phyloP scores from a whole-genome alignment of 2,329 filamentous ascomycete genomes.

The Sclerotinia glacialis region DNA sequence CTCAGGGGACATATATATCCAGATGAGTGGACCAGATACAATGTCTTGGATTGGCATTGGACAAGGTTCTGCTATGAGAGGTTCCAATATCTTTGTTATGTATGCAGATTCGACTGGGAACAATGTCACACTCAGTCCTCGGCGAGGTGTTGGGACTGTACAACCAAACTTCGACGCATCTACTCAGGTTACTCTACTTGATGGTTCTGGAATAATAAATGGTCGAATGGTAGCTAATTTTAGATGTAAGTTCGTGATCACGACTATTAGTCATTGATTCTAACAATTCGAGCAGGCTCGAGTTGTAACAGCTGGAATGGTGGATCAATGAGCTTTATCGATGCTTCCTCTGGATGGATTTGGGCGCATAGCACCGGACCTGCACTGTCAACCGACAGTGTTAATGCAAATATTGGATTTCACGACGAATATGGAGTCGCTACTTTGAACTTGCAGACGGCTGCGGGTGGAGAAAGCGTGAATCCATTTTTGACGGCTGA shows the following conservation, averaged over 20 bases:
- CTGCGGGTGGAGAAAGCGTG: slow-evolving; percentile 46
- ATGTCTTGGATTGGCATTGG: slow-evolving; percentile 56
- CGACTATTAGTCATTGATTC: slow-evolving; percentile 12
- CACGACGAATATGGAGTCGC: slow-evolving; percentile 47
- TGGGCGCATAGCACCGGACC: slow-evolving; percentile 47
- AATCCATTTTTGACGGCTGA: slow-evolving; percentile 32
- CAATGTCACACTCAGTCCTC: slow-evolving; percentile 57
- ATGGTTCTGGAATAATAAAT: slow-evolving; percentile 51
- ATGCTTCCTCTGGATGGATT: slow-evolving; percentile 48
- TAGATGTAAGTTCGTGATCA: slow-evolving; percentile 43
- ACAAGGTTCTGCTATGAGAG: slow-evolving; percentile 53
- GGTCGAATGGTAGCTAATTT: slow-evolving; percentile 56
- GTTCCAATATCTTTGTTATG: slow-evolving; percentile 57
- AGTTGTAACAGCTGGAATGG: slow-evolving; percentile 53
- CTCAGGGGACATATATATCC: slow-evolving; percentile 56
- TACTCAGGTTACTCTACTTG: slow-evolving; percentile 49
- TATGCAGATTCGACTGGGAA: slow-evolving; percentile 51
- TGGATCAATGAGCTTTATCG: slow-evolving; percentile 50
- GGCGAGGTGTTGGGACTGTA: slow-evolving; percentile 45
- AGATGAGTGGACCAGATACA: slow-evolving; percentile 51
- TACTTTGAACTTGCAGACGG: slow-evolving; percentile 47
- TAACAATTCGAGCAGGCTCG: slow-evolving; percentile 40
- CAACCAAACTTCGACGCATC: slow-evolving; percentile 45
- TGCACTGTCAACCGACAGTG: slow-evolving; percentile 48
- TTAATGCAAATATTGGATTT: slow-evolving; percentile 44